Percentiles rank a stretch among this genome's conserved stretches.
Conservation (phyloP, 2,329 filamentous ascomycete species). For the Aspergillus tanneri region DNA sequence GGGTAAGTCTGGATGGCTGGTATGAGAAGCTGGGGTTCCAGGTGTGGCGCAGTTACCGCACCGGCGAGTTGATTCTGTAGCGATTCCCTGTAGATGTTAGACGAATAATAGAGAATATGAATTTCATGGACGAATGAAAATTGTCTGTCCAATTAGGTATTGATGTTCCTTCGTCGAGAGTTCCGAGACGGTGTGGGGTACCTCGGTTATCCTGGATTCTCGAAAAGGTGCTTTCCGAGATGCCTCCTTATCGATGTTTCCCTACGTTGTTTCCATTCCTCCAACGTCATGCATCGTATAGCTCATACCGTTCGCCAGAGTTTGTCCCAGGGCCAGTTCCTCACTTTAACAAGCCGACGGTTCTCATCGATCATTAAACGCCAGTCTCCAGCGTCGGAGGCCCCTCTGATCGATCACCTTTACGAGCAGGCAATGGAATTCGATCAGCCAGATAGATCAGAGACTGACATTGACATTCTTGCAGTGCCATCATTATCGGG, state of each 20-base stretch:
- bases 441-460: not conserved
- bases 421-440: conserved; percentile 17
- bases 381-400: not conserved
- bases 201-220: conserved; percentile 6
- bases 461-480: not conserved
- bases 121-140: not conserved
- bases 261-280: not conserved
- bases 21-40: conserved; percentile 48
- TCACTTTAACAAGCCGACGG: not conserved
- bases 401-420: conserved; percentile 19
- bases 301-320: not conserved
- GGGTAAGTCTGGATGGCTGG: conserved; percentile 44
- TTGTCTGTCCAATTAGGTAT: not conserved
- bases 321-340: not conserved
- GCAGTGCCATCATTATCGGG: conserved; percentile 21
- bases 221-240: conserved; percentile 5
- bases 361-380: not conserved
- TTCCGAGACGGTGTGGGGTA: conserved; percentile 1
- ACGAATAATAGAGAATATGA: not conserved
- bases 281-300: not conserved
- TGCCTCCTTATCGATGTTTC: not conserved
- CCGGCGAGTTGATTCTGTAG: conserved; percentile 25
- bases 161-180: not conserved
- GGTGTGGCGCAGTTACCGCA: conserved; percentile 42
- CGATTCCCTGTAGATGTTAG: too few relatives aligned